These are phyloP conservation scores for Plantago coronopus DNA, from an alignment of 305 asterid genomes.

Conservation along the genomic window DNA sequence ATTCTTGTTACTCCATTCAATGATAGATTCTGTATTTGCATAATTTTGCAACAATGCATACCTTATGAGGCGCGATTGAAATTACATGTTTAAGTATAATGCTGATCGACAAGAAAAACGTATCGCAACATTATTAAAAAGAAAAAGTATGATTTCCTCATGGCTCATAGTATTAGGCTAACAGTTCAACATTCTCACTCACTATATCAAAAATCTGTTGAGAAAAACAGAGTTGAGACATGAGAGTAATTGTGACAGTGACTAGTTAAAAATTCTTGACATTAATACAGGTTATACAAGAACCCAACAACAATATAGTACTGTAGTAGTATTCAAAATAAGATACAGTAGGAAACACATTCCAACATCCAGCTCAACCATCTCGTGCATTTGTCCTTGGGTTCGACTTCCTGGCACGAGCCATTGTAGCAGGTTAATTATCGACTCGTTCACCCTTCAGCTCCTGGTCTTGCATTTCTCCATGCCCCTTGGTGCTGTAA, in stretches of 20 bases:
- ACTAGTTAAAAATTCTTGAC: conserved; percentile 13
- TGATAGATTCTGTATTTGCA: too few relatives aligned
- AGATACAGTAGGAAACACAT: conserved; percentile 30
- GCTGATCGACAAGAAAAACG: too few relatives aligned
- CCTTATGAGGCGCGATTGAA: too few relatives aligned
- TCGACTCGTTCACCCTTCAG: conserved; percentile 27
- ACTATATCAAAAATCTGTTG: too few relatives aligned
- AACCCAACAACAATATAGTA: conserved; percentile 17
- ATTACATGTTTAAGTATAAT: too few relatives aligned
- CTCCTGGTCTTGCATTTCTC: conserved; percentile 76
- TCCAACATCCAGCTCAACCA: conserved; percentile 48
- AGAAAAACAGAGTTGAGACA: neutral
- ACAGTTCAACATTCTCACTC: too few relatives aligned
- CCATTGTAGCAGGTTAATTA: conserved; percentile 12
- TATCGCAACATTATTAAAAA: too few relatives aligned
- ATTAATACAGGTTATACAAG: conserved; percentile 19
- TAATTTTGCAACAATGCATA: too few relatives aligned
- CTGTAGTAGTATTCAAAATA: neutral
- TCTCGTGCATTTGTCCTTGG: conserved; percentile 33
- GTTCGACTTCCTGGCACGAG: conserved; percentile 30
- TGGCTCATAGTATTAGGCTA: too few relatives aligned
- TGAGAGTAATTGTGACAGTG: conserved; percentile 11
- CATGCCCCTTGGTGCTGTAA: conserved; percentile 75
- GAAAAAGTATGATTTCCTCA: too few relatives aligned
- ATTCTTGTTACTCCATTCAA: too few relatives aligned